Percentiles rank a stretch among this genome's conserved stretches.
phyloP scores from a whole-genome alignment of 2,329 filamentous ascomycete genomes.

The Xylaria sp. region DNA sequence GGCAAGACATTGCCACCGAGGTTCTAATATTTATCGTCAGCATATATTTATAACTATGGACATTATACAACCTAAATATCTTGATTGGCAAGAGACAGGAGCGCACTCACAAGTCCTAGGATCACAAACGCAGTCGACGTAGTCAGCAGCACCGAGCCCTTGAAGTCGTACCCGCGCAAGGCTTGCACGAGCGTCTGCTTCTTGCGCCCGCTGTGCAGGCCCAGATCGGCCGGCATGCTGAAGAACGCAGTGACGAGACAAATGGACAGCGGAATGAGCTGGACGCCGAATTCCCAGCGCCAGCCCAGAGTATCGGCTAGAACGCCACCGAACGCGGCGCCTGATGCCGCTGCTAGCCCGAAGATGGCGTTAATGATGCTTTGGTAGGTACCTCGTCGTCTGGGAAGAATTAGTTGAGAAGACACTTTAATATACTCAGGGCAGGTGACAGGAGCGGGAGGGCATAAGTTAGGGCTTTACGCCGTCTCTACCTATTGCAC shows the following conservation, averaged over 20 bases:
- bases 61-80: not conserved
- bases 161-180: conserved; percentile 67
- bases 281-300: conserved; percentile 77
- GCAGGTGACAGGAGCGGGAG: no score
- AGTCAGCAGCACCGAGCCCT: conserved; percentile 65
- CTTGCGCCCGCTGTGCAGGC: conserved; percentile 56
- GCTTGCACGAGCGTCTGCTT: conserved; percentile 59
- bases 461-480: no score
- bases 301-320: conserved; percentile 78
- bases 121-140: conserved; percentile 67
- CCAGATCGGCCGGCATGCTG: conserved; percentile 65
- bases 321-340: conserved; percentile 75
- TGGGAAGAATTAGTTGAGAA: conserved; percentile 34
- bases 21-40: conserved; percentile 54
- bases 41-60: not conserved
- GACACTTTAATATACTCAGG: not conserved
- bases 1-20: conserved; percentile 72
- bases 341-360: conserved; percentile 67
- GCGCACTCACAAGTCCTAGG: conserved; percentile 63
- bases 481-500: not conserved
- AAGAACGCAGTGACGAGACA: conserved; percentile 59
- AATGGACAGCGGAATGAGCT: conserved; percentile 63
- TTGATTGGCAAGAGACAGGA: not conserved
- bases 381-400: conserved; percentile 75
- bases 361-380: conserved; percentile 75